phyloP scores from a whole-genome alignment of 1,139 yeast genomes.

The Nakaseomyces glabratus region DNA sequence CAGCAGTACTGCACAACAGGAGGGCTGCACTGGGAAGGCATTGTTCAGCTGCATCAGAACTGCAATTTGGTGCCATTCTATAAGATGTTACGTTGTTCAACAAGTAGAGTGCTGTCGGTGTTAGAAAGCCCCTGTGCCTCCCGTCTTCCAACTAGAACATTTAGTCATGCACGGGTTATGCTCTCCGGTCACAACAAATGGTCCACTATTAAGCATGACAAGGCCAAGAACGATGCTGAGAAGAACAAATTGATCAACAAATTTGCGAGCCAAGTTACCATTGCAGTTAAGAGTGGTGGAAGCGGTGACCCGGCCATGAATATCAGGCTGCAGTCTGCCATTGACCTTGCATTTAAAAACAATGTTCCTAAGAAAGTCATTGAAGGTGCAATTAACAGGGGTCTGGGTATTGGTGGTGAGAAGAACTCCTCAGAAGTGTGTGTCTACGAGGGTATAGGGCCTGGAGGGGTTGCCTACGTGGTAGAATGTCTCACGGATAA shows the following conservation, averaged over 20 bases:
- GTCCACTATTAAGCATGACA: slow-evolving; percentile 91
- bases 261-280: slow-evolving; percentile 62
- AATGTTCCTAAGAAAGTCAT: slow-evolving; percentile 79
- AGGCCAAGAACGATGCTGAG: slow-evolving; percentile 83
- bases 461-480: slow-evolving; percentile 80
- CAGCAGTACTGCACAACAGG: no score
- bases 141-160: no score
- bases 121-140: no score
- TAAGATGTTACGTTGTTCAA: no score
- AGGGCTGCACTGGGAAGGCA: no score
- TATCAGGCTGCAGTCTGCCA: slow-evolving; percentile 60
- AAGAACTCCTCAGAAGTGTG: slow-evolving; percentile 36
- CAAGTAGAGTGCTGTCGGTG: no score
- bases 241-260: slow-evolving; percentile 63
- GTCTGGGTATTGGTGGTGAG: slow-evolving; percentile 47
- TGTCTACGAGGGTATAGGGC: slow-evolving; percentile 85
- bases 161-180: background rate
- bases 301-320: slow-evolving; percentile 55
- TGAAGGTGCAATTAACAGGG: slow-evolving; percentile 80
- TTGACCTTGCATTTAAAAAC: slow-evolving; percentile 69
- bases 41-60: no score
- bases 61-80: no score
- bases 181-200: slow-evolving; percentile 75
- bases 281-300: slow-evolving; percentile 56
- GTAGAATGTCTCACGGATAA: slow-evolving; percentile 85